Evolutionary conservation across 805 yeast genomes (phyloP), one percentile per base, ranked within the genome.

Genomic region (Pichia nanzhaoensis): DNA sequence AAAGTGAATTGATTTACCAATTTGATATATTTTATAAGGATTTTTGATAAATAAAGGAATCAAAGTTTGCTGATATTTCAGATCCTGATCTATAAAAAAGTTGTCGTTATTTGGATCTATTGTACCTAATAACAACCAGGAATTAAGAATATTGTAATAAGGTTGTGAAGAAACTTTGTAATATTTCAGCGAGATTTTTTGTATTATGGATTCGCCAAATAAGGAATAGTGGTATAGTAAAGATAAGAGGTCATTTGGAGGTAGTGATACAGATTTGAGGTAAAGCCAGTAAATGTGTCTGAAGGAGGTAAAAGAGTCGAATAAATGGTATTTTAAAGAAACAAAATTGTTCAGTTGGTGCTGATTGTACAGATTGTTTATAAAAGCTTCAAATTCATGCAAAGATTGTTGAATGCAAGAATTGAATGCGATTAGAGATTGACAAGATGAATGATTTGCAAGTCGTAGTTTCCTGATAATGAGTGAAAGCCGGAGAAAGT

Each of bases 101-200:
- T 82, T 91, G 14, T 71, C 72, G 46, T 65, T 66, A 1, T 66
- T 70, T 45, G 76, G 20, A 18, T 18, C 31, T 14, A 88, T 57
- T 41, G 74, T 77, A 1, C 96, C 97, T 36, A 72, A 63, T 0
- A 77, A 59, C 2, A 88, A 58, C 97, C 97, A 91, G 36, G 70
- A 68, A 34, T 71, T 69, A 4, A 85, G 53, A 27, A 79, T 68
- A 34, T 74, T 77, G 44, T 71, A 71, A 58, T 86, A 87, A 1
- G 95, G 87, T 5, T 64, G 64, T 0, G 74, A 61, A 3, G 78
- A 68, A 27, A 68, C 68, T 3, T 58, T 43, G 44, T 80, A 75
- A 18, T 84, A 63, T 4, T 62, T 53, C 0, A 41, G 37, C 0
- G 87, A 67, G 13, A 78, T 55, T 0, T 58, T 50, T 30, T 68